Conservation (phyloP, 345 rosid genomes). For the Lepidium africanum region DNA sequence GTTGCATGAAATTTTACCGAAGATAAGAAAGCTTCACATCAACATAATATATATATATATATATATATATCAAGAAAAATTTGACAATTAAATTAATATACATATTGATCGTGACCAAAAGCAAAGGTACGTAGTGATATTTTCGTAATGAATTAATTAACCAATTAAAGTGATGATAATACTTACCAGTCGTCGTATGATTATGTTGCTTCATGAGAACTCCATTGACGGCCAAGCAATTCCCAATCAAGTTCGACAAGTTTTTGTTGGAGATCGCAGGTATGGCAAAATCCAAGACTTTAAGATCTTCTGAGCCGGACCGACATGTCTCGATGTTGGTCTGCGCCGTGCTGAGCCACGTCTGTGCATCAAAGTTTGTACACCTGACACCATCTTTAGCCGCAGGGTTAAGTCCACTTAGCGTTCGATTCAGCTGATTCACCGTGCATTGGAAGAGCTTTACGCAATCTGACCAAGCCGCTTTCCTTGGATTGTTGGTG, state of each 20-base stretch:
- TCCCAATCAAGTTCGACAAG: conserved; percentile 56
- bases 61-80: neutral
- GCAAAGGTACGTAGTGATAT: too few species aligned
- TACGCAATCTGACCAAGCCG: conserved; percentile 83
- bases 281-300: conserved; percentile 38
- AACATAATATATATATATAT: neutral
- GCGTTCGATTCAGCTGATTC: conserved; percentile 48
- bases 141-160: too few species aligned
- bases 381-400: conserved; percentile 26
- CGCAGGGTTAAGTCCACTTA: conserved; percentile 28
- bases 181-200: conserved; percentile 28
- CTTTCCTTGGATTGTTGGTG: conserved; percentile 45
- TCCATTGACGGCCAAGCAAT: conserved; percentile 51
- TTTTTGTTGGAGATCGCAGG: conserved; percentile 56
- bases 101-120: too few species aligned
- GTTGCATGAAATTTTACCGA: neutral
- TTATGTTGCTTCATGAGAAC: conserved; percentile 31
- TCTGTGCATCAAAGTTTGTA: conserved; percentile 58
- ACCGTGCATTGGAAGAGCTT: conserved; percentile 49
- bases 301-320: conserved; percentile 54
- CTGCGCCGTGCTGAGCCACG: conserved; percentile 84
- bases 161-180: too few species aligned
- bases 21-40: neutral
- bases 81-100: neutral
- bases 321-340: conserved; percentile 73